Evolutionary conservation across 73 alveolate species (phyloP).

Genomic region (Symbiodinium pilosum): DNA sequence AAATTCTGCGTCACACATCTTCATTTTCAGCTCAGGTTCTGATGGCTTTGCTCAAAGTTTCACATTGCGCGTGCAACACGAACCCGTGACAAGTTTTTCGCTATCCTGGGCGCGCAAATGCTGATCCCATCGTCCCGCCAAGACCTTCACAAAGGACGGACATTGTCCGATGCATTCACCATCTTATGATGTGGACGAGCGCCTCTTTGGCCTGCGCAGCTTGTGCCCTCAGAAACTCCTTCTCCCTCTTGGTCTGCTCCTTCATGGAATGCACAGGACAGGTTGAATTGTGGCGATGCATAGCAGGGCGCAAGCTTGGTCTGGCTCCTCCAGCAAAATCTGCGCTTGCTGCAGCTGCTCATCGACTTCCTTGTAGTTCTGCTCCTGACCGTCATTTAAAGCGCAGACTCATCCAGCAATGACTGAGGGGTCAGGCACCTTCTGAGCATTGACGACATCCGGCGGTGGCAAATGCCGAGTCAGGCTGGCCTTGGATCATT

Average conservation of each 20-base stretch:
- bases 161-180: not conserved
- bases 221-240: conserved; percentile 60
- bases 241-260: conserved; percentile 86
- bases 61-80: no score
- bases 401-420: not conserved
- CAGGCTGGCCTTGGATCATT: conserved; percentile 49
- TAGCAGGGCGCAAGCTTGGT: no score
- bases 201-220: conserved; percentile 86
- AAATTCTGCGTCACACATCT: not conserved
- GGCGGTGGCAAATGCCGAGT: conserved; percentile 91
- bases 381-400: conserved; percentile 1
- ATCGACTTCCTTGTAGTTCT: conserved; percentile 76
- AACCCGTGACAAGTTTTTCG: no score
- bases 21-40: no score
- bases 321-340: conserved; percentile 50
- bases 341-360: conserved; percentile 91
- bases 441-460: conserved; percentile 78
- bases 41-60: no score
- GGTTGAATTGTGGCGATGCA: not conserved
- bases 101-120: conserved; percentile 59
- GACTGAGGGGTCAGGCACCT: not conserved
- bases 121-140: conserved; percentile 83
- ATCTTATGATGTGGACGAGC: not conserved
- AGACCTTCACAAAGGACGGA: not conserved
- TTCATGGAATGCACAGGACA: not conserved